Evolutionary conservation across 352 stramenopile genomes (phyloP), one percentile per base, ranked within the genome.

Genomic region (Pilasporangium apinafurcum): DNA sequence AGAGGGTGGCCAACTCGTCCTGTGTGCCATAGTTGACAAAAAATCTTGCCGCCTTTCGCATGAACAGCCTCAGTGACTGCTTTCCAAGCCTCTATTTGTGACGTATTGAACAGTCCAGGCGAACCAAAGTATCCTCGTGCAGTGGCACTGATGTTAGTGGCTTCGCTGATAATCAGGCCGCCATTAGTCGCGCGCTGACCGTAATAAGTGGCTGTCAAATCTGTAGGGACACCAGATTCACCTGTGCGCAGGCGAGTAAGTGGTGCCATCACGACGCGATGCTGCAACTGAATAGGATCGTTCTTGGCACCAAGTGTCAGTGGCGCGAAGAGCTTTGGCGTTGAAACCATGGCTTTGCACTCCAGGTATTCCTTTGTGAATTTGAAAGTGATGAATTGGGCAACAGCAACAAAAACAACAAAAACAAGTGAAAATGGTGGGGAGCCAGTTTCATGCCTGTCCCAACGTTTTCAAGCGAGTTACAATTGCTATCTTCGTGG

Each of bases 1-100:
- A 63, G 47, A 9, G 68, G 62, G 53, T 96, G 81, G 9, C 68
- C 51, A 25, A 72, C 53, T 21, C 85, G 70, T 21, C 86, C 87
- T 8, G 70, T 69, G 54, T 96, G 84, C 84, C 84, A 96, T 8
- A 96, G 55, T 57, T 96, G 84, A 13, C 69, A 37, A 37, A 82
- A 89, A 36, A 95, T 95, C 30, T 74, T 68, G 47, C 70, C 80
- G 17, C 64, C 62, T 30, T 89, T 86, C 8, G 52, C 60, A 48
- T 96, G 87, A 21, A 96, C 86, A 0, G 61, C 53, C 6, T 81
- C 48, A 0, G 68, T 77, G 10, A 89, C 54, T 16, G 48, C 52
- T 40, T 86, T 76, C 78, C 78, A 91, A 17, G 37, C 55, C 4
- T 66, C 43, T 26, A 75, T 25, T 32, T 92, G 79, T 16, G 72